Conservation (phyloP, 768 basidiomycete species). For the Pleurotus djamor region DNA sequence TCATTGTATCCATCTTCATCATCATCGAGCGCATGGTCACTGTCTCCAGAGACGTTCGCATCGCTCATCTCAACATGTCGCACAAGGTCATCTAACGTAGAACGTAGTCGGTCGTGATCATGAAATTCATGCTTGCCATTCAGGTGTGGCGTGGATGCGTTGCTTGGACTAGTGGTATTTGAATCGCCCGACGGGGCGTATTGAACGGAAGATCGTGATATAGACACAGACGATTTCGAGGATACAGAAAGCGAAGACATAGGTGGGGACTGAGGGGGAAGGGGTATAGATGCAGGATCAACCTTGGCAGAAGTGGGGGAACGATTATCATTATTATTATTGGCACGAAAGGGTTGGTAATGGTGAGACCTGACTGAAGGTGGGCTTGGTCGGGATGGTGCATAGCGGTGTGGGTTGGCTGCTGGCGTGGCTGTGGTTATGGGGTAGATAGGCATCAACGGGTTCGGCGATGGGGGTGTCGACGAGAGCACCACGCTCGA, state of each 20-base stretch:
- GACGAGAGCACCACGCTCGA: constrained; percentile 27
- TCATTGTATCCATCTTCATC: constrained; percentile 27
- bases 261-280: constrained; percentile 71
- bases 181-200: constrained; percentile 30
- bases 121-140: constrained; percentile 8
- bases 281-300: constrained; percentile 56
- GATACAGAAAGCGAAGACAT: constrained; percentile 71
- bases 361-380: constrained; percentile 25
- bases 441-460: constrained; percentile 38
- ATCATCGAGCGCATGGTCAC: constrained; percentile 24
- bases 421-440: constrained; percentile 55
- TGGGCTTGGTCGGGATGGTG: constrained; percentile 28
- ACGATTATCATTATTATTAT: constrained; percentile 11
- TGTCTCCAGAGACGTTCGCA: constrained; percentile 25
- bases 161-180: constrained; percentile 24
- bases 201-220: constrained; percentile 51
- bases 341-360: constrained; percentile 26
- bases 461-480: constrained; percentile 20
- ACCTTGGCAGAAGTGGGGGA: constrained; percentile 34
- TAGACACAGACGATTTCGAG: constrained; percentile 69
- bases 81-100: constrained; percentile 42
- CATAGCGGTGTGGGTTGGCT: constrained; percentile 58
- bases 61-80: constrained; percentile 28
- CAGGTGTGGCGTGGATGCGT: constrained; percentile 14
- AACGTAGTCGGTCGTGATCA: constrained; percentile 20